These are phyloP conservation scores for Arxiozyma heterogenica DNA, from an alignment of 1,139 yeast genomes.

Conservation along the genomic window DNA sequence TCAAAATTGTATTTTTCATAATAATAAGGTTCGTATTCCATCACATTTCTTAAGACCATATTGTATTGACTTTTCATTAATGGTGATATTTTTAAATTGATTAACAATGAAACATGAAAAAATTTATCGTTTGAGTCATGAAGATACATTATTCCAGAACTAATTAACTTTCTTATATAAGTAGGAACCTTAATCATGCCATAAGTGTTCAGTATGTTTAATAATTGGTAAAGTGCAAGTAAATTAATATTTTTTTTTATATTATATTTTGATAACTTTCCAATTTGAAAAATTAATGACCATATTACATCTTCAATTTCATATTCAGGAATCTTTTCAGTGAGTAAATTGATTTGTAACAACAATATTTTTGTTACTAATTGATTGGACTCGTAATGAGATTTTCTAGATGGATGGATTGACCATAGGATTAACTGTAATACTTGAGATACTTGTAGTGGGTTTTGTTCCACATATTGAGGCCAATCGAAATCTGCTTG, in stretches of 20 bases:
- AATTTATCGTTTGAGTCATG: conserved; percentile 30
- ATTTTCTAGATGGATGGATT: conserved; percentile 24
- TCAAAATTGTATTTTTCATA: conserved; percentile 25
- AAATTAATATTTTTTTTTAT: conserved; percentile 12
- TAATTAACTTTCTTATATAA: conserved; percentile 67
- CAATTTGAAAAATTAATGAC: conserved; percentile 27
- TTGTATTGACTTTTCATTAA: conserved; percentile 33
- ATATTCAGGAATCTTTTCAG: conserved; percentile 24
- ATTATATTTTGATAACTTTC: conserved; percentile 19
- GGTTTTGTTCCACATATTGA: conserved; percentile 24
- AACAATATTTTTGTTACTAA: conserved; percentile 26
- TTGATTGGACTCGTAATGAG: conserved; percentile 28
- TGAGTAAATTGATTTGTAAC: conserved; percentile 24
- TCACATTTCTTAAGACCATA: conserved; percentile 34
- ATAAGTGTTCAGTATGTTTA: conserved; percentile 26
- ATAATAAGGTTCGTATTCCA: conserved; percentile 25
- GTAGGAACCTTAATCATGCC: conserved; percentile 44
- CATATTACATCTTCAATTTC: conserved; percentile 28
- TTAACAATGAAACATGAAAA: conserved; percentile 30
- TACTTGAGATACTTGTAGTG: conserved; percentile 18
- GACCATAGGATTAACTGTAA: conserved; percentile 28
- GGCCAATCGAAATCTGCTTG: conserved; percentile 28
- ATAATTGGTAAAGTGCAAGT: conserved; percentile 17
- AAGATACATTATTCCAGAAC: conserved; percentile 69
- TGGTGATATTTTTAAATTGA: conserved; percentile 31